Conservation (phyloP, 1,284 basidiomycete species). For the Malassezia obtusa region DNA sequence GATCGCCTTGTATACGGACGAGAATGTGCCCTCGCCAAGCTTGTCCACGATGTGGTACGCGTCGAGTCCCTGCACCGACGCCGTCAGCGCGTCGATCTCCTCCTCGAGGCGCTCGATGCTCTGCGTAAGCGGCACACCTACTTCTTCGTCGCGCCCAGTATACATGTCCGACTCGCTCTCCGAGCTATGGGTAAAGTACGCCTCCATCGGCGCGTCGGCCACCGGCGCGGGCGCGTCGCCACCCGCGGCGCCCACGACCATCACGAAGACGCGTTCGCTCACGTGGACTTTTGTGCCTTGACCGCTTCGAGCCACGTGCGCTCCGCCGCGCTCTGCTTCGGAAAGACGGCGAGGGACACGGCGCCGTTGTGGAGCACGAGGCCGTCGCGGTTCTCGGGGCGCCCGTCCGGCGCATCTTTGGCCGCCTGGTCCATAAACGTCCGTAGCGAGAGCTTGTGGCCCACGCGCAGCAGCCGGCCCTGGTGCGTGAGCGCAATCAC, state of each 20-base stretch:
- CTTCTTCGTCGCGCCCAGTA: constrained; percentile 15
- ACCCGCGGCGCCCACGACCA: background rate
- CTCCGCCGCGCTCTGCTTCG: constrained; percentile 69
- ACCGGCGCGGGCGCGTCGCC: background rate
- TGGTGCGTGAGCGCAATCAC: constrained; percentile 73
- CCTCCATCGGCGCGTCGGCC: background rate
- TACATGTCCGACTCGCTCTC: constrained; percentile 1
- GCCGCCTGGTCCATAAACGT: constrained; percentile 57
- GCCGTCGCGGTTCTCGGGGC: constrained; percentile 63
- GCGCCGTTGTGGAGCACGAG: constrained; percentile 76
- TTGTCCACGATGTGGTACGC: constrained; percentile 79
- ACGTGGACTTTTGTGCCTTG: constrained; percentile 52
- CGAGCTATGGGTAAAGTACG: constrained; percentile 11
- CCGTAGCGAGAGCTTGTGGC: constrained; percentile 71
- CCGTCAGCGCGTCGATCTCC: constrained; percentile 57
- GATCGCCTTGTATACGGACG: constrained; percentile 92
- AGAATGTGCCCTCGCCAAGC: constrained; percentile 93
- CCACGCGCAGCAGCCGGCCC: constrained; percentile 73
- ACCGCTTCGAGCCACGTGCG: constrained; percentile 74
- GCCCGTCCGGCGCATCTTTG: constrained; percentile 52
- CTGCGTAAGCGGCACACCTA: background rate
- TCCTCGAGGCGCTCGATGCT: constrained; percentile 30
- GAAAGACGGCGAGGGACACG: constrained; percentile 71
- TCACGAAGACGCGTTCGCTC: constrained; percentile 5
- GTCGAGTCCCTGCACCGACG: constrained; percentile 59